Evolutionary conservation across 306 rosid species (phyloP).

Genomic region (Cucumis melo): DNA sequence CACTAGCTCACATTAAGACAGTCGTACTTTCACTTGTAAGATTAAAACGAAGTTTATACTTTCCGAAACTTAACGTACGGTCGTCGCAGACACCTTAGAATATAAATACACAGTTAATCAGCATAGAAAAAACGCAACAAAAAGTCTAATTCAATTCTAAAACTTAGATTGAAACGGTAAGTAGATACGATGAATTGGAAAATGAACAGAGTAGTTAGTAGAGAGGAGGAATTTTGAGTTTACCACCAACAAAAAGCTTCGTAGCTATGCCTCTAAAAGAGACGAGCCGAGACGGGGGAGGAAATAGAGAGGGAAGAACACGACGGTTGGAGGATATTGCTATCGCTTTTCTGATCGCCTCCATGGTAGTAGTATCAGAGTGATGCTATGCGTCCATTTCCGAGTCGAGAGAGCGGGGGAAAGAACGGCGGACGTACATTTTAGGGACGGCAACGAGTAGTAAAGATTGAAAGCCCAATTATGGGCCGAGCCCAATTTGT

Average conservation of each 20-base stretch:
- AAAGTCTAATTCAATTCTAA: background rate
- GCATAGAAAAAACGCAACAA: background rate
- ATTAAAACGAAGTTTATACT: background rate
- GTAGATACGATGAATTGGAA: background rate
- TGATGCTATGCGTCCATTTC: background rate
- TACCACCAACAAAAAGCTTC: slow-evolving; percentile 50
- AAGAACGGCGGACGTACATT: background rate
- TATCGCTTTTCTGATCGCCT: background rate
- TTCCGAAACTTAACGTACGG: background rate
- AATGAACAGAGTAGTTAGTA: background rate
- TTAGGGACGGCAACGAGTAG: background rate
- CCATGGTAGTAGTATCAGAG: background rate
- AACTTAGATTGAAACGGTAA: background rate
- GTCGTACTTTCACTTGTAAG: background rate
- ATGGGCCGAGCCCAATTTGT: background rate
- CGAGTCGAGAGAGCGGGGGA: background rate
- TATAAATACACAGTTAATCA: background rate
- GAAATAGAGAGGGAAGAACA: slow-evolving; percentile 11
- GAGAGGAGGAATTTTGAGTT: background rate
- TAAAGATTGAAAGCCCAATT: background rate
- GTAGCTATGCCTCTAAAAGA: slow-evolving; percentile 24
- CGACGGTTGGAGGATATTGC: background rate
- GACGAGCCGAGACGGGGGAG: slow-evolving; percentile 29
- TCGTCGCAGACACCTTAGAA: background rate
- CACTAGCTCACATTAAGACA: background rate